These are phyloP conservation scores for Backusella macrospora DNA, from an alignment of 192 early-diverging fungal species.

Conservation along the genomic window DNA sequence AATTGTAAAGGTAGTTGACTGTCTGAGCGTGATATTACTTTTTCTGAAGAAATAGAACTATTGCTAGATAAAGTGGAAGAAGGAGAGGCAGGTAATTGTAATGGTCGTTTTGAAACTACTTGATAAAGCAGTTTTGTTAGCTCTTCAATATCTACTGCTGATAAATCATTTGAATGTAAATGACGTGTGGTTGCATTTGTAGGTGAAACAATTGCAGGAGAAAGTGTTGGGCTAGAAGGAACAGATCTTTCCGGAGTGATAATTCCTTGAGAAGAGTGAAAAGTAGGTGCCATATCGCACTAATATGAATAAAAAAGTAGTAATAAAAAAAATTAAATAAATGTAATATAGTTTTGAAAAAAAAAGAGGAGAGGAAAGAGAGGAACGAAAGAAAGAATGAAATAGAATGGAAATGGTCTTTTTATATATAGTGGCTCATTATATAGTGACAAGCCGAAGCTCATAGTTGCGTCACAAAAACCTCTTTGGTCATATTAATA, in stretches of 20 bases:
- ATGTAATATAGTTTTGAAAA: neutral
- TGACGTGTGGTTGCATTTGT: constrained; percentile 17
- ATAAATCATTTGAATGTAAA: neutral
- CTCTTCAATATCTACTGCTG: constrained; percentile 12
- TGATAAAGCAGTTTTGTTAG: constrained; percentile 11
- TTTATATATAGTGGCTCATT: neutral
- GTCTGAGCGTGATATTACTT: neutral
- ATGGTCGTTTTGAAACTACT: neutral
- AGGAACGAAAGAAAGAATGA: neutral
- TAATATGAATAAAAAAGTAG: neutral
- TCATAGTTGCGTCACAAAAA: constrained; percentile 8
- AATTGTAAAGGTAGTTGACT: constrained; percentile 21
- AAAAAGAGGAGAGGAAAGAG: neutral
- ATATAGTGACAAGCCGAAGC: neutral
- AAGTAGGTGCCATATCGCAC: constrained; percentile 1
- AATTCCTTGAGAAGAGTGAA: neutral
- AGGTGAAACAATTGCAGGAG: constrained; percentile 11
- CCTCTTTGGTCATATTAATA: constrained; percentile 3
- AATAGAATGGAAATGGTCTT: neutral
- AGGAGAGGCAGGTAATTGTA: constrained; percentile 7
- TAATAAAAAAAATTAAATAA: neutral
- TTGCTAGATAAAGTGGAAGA: neutral
- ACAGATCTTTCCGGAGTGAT: constrained; percentile 23
- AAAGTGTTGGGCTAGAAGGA: constrained; percentile 20
- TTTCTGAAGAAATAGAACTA: neutral